phyloP scores from a whole-genome alignment of 805 yeast species.

The Sungouiozyma ichnusensis region DNA sequence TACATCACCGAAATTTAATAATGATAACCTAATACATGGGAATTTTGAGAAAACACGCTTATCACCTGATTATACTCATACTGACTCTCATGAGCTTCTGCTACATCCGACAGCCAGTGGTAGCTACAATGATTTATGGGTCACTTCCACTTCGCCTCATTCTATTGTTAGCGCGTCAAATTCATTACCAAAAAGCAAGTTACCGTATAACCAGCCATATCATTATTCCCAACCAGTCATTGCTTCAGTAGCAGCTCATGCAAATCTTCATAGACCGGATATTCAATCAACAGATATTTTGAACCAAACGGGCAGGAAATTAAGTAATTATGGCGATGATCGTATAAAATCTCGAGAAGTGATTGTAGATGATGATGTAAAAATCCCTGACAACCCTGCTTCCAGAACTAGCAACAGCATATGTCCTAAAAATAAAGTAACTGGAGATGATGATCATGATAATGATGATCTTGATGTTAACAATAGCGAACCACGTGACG shows the following conservation, averaged over 20 bases:
- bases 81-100: conserved; percentile 5
- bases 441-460: neutral
- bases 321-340: conserved; percentile 1
- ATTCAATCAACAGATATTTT: conserved; percentile 13
- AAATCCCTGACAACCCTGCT: neutral
- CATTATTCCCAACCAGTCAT: conserved; percentile 26
- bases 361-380: neutral
- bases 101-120: conserved; percentile 3
- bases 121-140: neutral
- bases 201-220: conserved; percentile 21
- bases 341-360: neutral
- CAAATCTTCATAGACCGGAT: conserved; percentile 24
- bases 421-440: neutral
- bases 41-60: neutral
- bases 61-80: neutral
- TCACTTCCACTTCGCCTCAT: conserved; percentile 17
- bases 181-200: conserved; percentile 8
- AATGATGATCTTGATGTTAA: conserved; percentile 3
- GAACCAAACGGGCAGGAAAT: conserved; percentile 6
- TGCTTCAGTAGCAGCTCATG: conserved; percentile 26
- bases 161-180: conserved; percentile 22
- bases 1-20: too few species aligned
- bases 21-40: neutral
- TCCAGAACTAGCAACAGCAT: neutral
- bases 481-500: conserved; percentile 24